A percentile compares a stretch with the other conserved stretches of the same genome.
phyloP scores from a whole-genome alignment of 306 rosid genomes.

The Pyrus communis region DNA sequence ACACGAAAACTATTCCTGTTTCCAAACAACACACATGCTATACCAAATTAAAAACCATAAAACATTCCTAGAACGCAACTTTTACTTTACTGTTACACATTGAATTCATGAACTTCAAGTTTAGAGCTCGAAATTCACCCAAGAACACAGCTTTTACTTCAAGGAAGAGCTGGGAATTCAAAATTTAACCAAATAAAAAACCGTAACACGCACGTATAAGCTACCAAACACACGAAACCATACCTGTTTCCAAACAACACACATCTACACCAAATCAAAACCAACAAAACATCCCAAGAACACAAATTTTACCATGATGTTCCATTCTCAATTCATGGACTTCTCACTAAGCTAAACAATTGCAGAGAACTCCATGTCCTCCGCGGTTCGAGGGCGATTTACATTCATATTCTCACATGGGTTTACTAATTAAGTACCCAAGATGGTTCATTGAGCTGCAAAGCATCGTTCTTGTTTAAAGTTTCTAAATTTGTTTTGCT shows the following conservation, averaged over 20 bases:
- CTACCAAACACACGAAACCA: background rate
- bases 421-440: background rate
- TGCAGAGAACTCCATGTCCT: background rate
- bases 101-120: no score
- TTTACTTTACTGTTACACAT: no score
- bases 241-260: background rate
- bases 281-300: background rate
- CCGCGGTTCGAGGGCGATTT: background rate
- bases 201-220: background rate
- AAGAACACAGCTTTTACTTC: background rate
- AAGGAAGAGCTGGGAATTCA: background rate
- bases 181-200: background rate
- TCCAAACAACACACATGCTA: no score
- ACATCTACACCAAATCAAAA: background rate
- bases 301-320: background rate
- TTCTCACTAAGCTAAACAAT: background rate
- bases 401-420: constrained; percentile 8
- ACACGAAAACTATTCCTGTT: no score
- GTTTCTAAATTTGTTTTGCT: background rate
- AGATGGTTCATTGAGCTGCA: background rate
- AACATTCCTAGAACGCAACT: no score
- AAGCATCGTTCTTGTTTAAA: background rate
- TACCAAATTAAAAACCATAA: no score
- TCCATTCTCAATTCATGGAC: background rate
- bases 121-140: background rate